Conservation (phyloP, 345 rosid genomes). For the Capsella bursapastoris region DNA sequence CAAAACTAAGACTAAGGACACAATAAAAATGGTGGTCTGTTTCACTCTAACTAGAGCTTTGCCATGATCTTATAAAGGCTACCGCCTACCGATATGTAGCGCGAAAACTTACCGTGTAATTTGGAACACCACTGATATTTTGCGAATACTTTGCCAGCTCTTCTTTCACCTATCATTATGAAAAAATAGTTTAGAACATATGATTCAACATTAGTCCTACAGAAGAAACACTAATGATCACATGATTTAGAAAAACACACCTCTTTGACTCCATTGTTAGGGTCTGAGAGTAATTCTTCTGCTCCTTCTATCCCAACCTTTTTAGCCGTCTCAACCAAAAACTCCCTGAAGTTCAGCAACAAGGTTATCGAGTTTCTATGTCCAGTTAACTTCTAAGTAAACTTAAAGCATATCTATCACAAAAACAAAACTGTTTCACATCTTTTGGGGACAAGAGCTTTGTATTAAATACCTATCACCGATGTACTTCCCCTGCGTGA, state of each 20-base stretch:
- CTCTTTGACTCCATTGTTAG: conserved; percentile 71
- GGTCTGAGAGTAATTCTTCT: conserved; percentile 75
- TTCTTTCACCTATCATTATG: conserved; percentile 62
- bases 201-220: not conserved
- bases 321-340: conserved; percentile 74
- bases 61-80: not conserved
- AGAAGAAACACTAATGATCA: not conserved
- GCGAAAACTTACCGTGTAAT: conserved; percentile 61
- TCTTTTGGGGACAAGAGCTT: not conserved
- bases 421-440: conserved; percentile 7
- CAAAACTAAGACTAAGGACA: not conserved
- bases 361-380: not conserved
- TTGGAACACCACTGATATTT: conserved; percentile 73
- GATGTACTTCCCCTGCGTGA: conserved; percentile 80
- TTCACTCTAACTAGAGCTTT: not conserved
- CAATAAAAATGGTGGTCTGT: not conserved
- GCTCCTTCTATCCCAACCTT: conserved; percentile 84
- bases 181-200: not conserved
- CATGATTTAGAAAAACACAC: conserved; percentile 14
- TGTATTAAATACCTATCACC: conserved; percentile 64
- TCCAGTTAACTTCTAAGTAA: not conserved
- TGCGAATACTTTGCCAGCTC: conserved; percentile 70
- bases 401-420: not conserved
- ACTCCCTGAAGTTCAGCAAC: conserved; percentile 56
- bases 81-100: not conserved